phyloP scores from a whole-genome alignment of 1,139 yeast species.

The Yamadazyma spencermartinsiae region DNA sequence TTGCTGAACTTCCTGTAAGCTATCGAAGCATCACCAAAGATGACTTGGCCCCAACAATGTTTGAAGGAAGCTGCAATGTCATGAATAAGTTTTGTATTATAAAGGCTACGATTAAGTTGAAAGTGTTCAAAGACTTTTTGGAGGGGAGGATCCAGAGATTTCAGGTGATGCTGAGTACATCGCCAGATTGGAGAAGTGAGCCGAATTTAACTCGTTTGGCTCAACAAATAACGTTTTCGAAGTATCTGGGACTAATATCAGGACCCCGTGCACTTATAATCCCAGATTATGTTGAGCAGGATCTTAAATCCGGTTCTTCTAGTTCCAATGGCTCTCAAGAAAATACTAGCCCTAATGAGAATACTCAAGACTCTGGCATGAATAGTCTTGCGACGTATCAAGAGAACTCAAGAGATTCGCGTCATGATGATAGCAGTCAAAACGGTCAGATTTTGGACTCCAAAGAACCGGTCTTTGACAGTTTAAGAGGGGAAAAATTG shows the following conservation, averaged over 20 bases:
- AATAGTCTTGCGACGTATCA: too few species aligned
- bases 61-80: background rate
- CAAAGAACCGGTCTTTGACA: background rate
- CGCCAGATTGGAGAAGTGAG: slow-evolving; percentile 1
- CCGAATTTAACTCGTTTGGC: slow-evolving; percentile 3
- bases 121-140: slow-evolving; percentile 5
- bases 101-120: slow-evolving; percentile 5
- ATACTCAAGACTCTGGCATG: too few species aligned
- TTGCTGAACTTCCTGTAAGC: too few species aligned
- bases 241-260: background rate
- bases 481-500: slow-evolving; percentile 3
- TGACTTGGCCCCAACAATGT: too few species aligned
- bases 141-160: slow-evolving; percentile 10
- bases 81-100: slow-evolving; percentile 6
- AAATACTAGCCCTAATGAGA: too few species aligned
- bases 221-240: background rate
- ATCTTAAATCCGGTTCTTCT: too few species aligned
- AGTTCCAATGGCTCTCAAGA: too few species aligned
- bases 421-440: too few species aligned
- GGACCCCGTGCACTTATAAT: too few species aligned
- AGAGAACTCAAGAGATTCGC: too few species aligned
- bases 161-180: slow-evolving; percentile 4
- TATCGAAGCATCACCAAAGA: too few species aligned
- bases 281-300: too few species aligned
- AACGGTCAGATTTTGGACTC: background rate